These are phyloP conservation scores for Endocarpon pusillum DNA, from an alignment of 495 filamentous ascomycete genomes.

Conservation along the genomic window DNA sequence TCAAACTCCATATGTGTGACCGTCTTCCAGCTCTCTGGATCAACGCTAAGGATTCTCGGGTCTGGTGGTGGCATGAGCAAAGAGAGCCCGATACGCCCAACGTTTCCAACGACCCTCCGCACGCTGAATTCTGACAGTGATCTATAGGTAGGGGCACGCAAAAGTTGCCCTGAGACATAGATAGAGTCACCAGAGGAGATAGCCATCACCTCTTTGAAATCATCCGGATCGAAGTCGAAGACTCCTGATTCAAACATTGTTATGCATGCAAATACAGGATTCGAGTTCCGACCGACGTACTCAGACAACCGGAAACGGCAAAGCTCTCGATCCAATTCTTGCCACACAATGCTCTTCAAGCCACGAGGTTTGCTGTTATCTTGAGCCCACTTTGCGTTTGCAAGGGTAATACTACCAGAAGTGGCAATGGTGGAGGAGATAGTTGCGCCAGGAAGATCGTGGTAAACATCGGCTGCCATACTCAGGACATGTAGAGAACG, in stretches of 20 bases:
- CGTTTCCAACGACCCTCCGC: slow-evolving; percentile 15
- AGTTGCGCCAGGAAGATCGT: neutral
- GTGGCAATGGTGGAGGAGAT: neutral
- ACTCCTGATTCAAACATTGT: slow-evolving; percentile 15
- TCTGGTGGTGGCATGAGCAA: slow-evolving; percentile 14
- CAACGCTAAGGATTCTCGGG: slow-evolving; percentile 3
- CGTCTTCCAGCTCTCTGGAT: slow-evolving; percentile 7
- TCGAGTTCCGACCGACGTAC: neutral
- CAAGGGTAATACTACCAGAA: no score
- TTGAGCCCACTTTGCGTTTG: no score
- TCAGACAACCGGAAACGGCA: neutral
- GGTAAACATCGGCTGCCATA: neutral
- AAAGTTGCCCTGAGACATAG: slow-evolving; percentile 13
- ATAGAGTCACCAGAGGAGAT: slow-evolving; percentile 19
- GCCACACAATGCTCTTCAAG: no score
- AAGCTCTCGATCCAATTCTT: no score
- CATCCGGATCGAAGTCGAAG: slow-evolving; percentile 9
- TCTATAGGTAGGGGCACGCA: slow-evolving; percentile 13
- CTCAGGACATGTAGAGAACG: neutral
- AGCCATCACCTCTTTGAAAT: slow-evolving; percentile 13
- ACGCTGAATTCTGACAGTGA: slow-evolving; percentile 6
- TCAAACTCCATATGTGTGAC: slow-evolving; percentile 17
- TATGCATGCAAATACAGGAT: neutral
- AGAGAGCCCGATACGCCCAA: slow-evolving; percentile 17
- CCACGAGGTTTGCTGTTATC: no score